These are phyloP conservation scores for Cordyceps cicadae DNA, from an alignment of 2,329 filamentous ascomycete genomes.

Conservation along the genomic window DNA sequence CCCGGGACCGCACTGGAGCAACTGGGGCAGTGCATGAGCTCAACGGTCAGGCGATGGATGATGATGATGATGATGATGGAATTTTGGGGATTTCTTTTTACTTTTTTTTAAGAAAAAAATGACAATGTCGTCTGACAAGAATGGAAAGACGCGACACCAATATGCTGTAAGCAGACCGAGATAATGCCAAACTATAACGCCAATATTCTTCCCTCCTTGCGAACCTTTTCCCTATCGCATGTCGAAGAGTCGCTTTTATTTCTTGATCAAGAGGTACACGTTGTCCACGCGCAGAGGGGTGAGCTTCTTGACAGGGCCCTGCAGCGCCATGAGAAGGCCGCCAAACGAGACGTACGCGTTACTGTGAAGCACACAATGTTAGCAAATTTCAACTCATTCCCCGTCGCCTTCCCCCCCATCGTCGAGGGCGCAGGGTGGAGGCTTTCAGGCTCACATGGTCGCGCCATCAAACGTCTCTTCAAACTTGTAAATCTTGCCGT, in stretches of 20 bases:
- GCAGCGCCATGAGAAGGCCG: slow-evolving; percentile 79
- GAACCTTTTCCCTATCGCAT: background rate
- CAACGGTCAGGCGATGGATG: background rate
- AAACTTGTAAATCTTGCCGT: slow-evolving; percentile 83
- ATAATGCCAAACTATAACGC: slow-evolving; percentile 7
- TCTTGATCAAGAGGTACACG: slow-evolving; percentile 89
- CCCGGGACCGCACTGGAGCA: slow-evolving; percentile 52
- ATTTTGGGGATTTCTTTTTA: background rate
- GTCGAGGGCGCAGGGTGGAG: too few species aligned
- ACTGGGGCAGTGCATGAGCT: slow-evolving; percentile 19
- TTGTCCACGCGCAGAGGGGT: slow-evolving; percentile 87
- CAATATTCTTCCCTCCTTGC: background rate
- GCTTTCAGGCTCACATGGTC: slow-evolving; percentile 55
- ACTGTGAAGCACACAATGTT: slow-evolving; percentile 36
- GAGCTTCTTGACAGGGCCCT: slow-evolving; percentile 93
- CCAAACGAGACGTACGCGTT: slow-evolving; percentile 94
- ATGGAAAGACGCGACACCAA: background rate
- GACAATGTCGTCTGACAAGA: background rate
- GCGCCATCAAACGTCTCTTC: slow-evolving; percentile 72
- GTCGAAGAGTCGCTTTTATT: slow-evolving; percentile 40
- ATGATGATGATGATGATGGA: too few species aligned
- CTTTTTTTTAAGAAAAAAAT: background rate
- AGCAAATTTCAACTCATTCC: background rate
- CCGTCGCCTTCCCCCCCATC: too few species aligned
- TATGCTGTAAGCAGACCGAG: background rate